Evolutionary conservation across 2,329 filamentous ascomycete genomes (phyloP).

Genomic region (Trichoderma koningii): DNA sequence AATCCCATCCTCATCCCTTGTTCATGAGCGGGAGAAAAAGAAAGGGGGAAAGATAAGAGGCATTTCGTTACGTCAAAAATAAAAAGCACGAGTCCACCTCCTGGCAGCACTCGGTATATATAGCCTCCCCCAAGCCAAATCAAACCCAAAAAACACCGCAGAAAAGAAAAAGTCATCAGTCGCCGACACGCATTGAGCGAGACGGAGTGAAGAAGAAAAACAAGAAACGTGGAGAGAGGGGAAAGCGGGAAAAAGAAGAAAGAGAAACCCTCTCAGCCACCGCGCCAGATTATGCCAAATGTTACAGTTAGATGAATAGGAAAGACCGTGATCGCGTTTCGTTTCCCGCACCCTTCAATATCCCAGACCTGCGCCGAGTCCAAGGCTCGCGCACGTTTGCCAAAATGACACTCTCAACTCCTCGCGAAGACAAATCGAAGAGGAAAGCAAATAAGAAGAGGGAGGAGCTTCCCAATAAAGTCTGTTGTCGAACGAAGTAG

Average conservation of each 20-base stretch:
- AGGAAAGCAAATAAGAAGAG: background rate
- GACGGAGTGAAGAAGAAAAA: background rate
- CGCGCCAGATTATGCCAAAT: slow-evolving; percentile 39
- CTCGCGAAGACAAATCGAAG: slow-evolving; percentile 2
- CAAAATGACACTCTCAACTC: slow-evolving; percentile 22
- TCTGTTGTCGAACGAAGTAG: slow-evolving; percentile 3
- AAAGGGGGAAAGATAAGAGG: too few species aligned
- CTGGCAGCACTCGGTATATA: too few species aligned
- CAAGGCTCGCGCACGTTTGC: background rate
- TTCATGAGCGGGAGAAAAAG: background rate
- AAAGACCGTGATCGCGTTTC: slow-evolving; percentile 19
- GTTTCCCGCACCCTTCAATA: slow-evolving; percentile 5
- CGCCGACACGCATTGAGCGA: background rate
- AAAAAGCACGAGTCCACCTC: too few species aligned
- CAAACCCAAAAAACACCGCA: too few species aligned
- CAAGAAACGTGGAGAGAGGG: background rate
- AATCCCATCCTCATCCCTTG: background rate
- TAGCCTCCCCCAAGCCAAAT: too few species aligned
- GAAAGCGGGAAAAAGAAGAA: slow-evolving; percentile 7
- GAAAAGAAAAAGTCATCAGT: too few species aligned
- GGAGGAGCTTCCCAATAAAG: background rate
- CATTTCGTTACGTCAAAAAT: too few species aligned
- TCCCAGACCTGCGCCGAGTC: slow-evolving; percentile 13
- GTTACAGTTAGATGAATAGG: slow-evolving; percentile 30
- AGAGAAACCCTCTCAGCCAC: slow-evolving; percentile 27